A percentile compares a stretch with the other conserved stretches of the same genome.
phyloP scores from a whole-genome alignment of 23 red algal species.

The Chondrus crispus region DNA sequence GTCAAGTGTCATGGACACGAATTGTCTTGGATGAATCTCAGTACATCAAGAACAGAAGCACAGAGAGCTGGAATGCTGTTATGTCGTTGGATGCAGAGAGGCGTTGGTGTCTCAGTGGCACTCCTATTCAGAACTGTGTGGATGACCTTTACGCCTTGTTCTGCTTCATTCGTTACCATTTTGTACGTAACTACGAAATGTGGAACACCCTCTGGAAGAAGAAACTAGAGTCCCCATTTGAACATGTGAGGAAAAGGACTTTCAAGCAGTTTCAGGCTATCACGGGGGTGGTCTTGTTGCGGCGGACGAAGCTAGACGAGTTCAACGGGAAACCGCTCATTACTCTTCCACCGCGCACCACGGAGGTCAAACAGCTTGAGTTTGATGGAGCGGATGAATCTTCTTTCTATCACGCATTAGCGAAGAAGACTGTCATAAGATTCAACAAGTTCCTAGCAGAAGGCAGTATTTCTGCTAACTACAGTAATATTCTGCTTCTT shows the following conservation, averaged over 20 bases:
- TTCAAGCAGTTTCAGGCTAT: slow-evolving; percentile 62
- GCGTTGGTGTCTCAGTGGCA: slow-evolving; percentile 92
- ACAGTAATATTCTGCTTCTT: slow-evolving; percentile 40
- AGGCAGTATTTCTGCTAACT: not conserved
- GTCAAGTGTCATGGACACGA: slow-evolving; percentile 45
- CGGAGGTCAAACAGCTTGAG: not conserved
- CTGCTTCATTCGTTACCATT: slow-evolving; percentile 73
- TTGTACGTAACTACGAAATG: slow-evolving; percentile 28
- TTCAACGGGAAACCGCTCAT: slow-evolving; percentile 52
- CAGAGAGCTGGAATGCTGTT: slow-evolving; percentile 33
- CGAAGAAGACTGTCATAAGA: not conserved
- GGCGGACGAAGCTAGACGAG: slow-evolving; percentile 58
- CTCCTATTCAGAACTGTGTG: slow-evolving; percentile 83
- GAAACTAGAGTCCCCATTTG: not conserved
- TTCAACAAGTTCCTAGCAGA: slow-evolving; percentile 23
- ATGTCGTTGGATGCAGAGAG: slow-evolving; percentile 26
- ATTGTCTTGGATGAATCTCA: slow-evolving; percentile 90
- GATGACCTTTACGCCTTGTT: slow-evolving; percentile 81
- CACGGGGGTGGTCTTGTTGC: slow-evolving; percentile 51
- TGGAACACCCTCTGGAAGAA: slow-evolving; percentile 32
- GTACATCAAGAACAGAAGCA: slow-evolving; percentile 55
- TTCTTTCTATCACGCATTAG: slow-evolving; percentile 1
- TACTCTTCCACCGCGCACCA: slow-evolving; percentile 27
- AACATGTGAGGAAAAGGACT: not conserved
- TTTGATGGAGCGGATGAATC: slow-evolving; percentile 39